Evolutionary conservation across 805 yeast genomes (phyloP), one percentile per base, ranked within the genome.

Genomic region (Yamadazyma laniorum): DNA sequence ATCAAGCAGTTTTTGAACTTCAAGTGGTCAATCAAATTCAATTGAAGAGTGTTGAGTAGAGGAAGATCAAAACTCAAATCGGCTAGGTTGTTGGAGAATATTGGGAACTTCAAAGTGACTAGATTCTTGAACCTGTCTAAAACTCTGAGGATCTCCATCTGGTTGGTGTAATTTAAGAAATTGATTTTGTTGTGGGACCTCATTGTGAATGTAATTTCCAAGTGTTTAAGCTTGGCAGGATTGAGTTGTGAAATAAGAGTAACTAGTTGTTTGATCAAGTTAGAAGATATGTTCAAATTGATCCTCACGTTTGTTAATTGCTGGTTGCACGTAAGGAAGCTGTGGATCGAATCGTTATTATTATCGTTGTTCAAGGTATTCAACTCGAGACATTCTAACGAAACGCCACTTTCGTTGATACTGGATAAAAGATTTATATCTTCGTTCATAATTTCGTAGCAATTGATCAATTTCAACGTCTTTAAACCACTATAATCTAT

Each of bases 1-100:
- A 43, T 38, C 17, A 46, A 31, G 8, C 44, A 34, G 13, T 40
- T 46, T 16, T 31, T 33, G 22, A 41, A 37, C 18, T 41, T 43
- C 16, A 30, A 39, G n/a, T 34, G n/a, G 29, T 46, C 50, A 6
- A 46, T 29, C 5, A 46, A 21, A 15, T 43, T 21, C 9, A 46
- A 33, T 17, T 46, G 44, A 7, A 46, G 23, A 6, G 23, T 13
- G 8, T 35, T 14, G 12, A 46, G 17, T 1, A 27, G 7, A 2
- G 44, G 44, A 8, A 43, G 28, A 4, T 33, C 15, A 22, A 41
- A 35, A 4, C 31, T 6, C 12, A 37, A 13, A 12, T 16, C 6
- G 12, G 27, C 15, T 14, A 46, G 32, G 7, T 34, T 22, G 5
- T 34, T 21, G 6, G 37, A 43, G 15, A 34, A 39, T 13, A 40